Evolutionary conservation across 495 filamentous ascomycete species (phyloP).

Genomic region (Tuber microsphaerosporum): DNA sequence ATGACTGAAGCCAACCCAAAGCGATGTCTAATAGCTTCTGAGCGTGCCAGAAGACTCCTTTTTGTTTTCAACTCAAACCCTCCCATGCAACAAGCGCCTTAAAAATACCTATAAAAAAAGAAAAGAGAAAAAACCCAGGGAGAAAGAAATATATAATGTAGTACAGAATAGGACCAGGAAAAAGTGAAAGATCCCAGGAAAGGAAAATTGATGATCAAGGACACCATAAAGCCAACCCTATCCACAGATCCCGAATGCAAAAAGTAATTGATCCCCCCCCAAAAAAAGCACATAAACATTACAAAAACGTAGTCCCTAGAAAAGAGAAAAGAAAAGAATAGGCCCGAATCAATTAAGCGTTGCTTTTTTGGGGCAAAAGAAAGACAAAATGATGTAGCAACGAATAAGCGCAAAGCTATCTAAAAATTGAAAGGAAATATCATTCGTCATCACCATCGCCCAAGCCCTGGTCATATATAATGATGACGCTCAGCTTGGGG

Average conservation of each 20-base stretch:
- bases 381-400: conserved; percentile 5
- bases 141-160: conserved; percentile 21
- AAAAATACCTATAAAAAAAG: neutral
- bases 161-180: conserved; percentile 38
- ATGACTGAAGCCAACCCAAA: neutral
- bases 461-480: conserved; percentile 21
- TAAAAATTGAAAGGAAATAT: conserved; percentile 1
- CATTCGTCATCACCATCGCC: neutral
- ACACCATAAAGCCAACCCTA: conserved; percentile 22
- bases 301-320: conserved; percentile 11
- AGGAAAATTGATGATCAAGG: conserved; percentile 42
- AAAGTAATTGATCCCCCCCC: conserved; percentile 9
- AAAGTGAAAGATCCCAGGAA: conserved; percentile 38
- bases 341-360: conserved; percentile 29
- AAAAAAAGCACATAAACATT: conserved; percentile 12
- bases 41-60: conserved; percentile 18
- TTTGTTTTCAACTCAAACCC: conserved; percentile 13
- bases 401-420: conserved; percentile 5
- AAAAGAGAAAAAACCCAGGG: neutral
- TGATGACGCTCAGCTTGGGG: conserved; percentile 32
- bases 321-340: conserved; percentile 19
- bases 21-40: neutral
- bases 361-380: conserved; percentile 5
- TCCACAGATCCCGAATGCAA: conserved; percentile 26
- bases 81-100: conserved; percentile 10